phyloP scores from a whole-genome alignment of 2,329 filamentous ascomycete genomes.

The Purpureocillium takamizusanense region DNA sequence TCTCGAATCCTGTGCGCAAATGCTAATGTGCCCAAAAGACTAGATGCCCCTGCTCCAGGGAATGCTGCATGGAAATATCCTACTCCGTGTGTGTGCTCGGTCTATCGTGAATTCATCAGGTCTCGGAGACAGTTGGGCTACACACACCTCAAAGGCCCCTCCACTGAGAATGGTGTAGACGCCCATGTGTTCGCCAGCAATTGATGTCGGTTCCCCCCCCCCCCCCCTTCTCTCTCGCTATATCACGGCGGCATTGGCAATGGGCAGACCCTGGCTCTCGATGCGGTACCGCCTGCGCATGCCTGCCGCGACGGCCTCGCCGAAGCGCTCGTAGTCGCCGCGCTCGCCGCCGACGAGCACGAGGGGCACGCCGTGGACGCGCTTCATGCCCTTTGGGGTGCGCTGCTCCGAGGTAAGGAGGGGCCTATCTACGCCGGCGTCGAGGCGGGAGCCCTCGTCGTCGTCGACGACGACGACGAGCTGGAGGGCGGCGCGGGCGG shows the following conservation, averaged over 20 bases:
- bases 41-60: not conserved
- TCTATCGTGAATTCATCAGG: not conserved
- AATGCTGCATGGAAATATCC: not conserved
- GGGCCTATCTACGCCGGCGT: slow-evolving; percentile 41
- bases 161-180: too few species aligned
- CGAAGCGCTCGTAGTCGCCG: slow-evolving; percentile 50
- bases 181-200: too few species aligned
- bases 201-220: too few species aligned
- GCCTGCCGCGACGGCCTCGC: slow-evolving; percentile 57
- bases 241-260: slow-evolving; percentile 67
- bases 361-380: slow-evolving; percentile 69
- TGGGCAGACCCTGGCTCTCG: slow-evolving; percentile 68
- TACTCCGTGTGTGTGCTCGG: not conserved
- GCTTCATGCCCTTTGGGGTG: slow-evolving; percentile 58
- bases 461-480: slow-evolving; percentile 66
- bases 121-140: too few species aligned
- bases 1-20: too few species aligned
- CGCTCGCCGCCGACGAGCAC: slow-evolving; percentile 71
- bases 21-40: too few species aligned
- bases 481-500: slow-evolving; percentile 54
- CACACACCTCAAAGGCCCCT: too few species aligned
- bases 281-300: slow-evolving; percentile 72
- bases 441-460: slow-evolving; percentile 14
- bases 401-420: slow-evolving; percentile 67
- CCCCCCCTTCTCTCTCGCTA: slow-evolving; percentile 9